These are phyloP conservation scores for Ascochyta fabae DNA, from an alignment of 2,329 filamentous ascomycete species.

Conservation along the genomic window DNA sequence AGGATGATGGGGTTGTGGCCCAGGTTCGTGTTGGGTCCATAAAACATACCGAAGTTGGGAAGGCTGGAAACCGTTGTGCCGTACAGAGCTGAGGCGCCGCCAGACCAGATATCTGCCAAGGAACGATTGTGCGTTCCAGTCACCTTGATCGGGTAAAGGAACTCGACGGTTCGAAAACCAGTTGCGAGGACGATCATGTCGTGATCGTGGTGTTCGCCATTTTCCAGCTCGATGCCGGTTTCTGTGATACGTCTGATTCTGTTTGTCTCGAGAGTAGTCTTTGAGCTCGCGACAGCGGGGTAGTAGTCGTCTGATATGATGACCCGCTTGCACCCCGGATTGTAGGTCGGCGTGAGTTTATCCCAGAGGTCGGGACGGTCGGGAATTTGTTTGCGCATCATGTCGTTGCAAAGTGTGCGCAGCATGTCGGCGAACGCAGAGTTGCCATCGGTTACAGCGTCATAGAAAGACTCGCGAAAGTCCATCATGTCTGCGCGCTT, in stretches of 20 bases:
- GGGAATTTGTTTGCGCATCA: conserved; percentile 57
- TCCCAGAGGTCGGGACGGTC: conserved; percentile 59
- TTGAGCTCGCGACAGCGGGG: conserved; percentile 54
- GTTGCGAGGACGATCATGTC: conserved; percentile 66
- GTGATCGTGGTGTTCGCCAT: conserved; percentile 53
- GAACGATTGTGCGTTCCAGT: conserved; percentile 53
- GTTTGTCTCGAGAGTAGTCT: conserved; percentile 60
- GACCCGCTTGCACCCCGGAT: conserved; percentile 62
- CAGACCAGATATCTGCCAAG: conserved; percentile 61
- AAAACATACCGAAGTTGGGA: conserved; percentile 65
- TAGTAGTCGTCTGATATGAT: conserved; percentile 65
- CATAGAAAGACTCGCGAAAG: conserved; percentile 58
- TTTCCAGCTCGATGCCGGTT: conserved; percentile 55
- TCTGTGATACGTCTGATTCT: conserved; percentile 56
- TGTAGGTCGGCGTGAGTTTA: conserved; percentile 61
- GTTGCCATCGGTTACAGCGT: conserved; percentile 52
- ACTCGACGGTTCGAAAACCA: conserved; percentile 65
- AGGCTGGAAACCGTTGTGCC: conserved; percentile 60
- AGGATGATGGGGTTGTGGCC: conserved; percentile 65
- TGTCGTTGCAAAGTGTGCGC: conserved; percentile 42
- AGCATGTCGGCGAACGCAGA: conserved; percentile 53
- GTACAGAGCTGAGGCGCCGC: conserved; percentile 59
- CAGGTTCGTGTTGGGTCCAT: conserved; percentile 63
- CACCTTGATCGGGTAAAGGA: conserved; percentile 64
- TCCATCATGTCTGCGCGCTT: conserved; percentile 62